Evolutionary conservation across 2,329 filamentous ascomycete genomes (phyloP), one percentile per base, ranked within the genome.

Genomic region (Cucurbitaria berberidis): DNA sequence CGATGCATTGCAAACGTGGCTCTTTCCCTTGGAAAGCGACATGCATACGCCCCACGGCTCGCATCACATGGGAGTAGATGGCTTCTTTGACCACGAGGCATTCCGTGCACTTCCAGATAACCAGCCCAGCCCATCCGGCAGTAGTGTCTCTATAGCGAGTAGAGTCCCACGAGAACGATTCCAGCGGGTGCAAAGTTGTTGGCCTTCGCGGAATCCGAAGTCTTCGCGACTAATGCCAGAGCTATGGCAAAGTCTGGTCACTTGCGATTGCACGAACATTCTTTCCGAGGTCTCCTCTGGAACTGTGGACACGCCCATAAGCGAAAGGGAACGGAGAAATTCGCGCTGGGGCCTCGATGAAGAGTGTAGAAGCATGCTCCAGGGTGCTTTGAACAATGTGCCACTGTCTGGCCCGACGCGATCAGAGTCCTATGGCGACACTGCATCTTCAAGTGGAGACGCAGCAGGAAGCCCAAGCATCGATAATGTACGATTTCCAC

Each of bases 401-500:
- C 60, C 68, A 4, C 57, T 64, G 29, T 53, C 61, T 10, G 56
- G 57, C 9, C 63, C 51, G 4, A 40, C 59, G 24, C 59, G 62
- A 26, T 65, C 63, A 1, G 64, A 70, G 15, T 72, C 69, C 2
- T 64, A 65, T 46, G 68, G 60, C 7, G 69, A 73, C 45, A 68
- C 68, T 35, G 64, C 67, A 19, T 73, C 70, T 3, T 72, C 67
- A 15, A 72, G 60, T 38, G 69, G 66, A 4, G 69, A 70, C 56
- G 67, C 58, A 11, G 64, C 59, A 47, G 56, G 60, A 30, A 66
- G 70, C 50, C 59, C 70, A 39, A 53, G 67, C 36, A 43, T 66
- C 36, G 61, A 71, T 40, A 60, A 68, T 61, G 32, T 73, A 63
- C 53, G 73, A 58, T 64, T 83, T 76, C 62, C 81, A 30, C 80